These are phyloP conservation scores for Sequoia sempervirens DNA, from an alignment of 75 land plant genomes.

Conservation along the genomic window DNA sequence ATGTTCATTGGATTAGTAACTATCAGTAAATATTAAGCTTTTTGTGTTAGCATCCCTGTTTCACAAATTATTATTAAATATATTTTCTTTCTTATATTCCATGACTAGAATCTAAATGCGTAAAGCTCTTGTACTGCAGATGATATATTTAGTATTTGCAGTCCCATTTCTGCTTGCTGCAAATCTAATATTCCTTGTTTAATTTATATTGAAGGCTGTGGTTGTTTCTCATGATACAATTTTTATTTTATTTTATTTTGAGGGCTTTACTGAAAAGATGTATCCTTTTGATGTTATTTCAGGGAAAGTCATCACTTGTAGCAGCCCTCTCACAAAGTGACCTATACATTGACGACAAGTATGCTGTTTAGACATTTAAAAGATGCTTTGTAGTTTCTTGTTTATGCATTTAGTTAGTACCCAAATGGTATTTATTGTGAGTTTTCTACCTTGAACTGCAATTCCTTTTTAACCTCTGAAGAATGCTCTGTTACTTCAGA, in stretches of 20 bases:
- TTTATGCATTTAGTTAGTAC: not conserved
- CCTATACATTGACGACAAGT: conserved; percentile 83
- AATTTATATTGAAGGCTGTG: not conserved
- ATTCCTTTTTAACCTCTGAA: not conserved
- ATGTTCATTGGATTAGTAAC: not conserved
- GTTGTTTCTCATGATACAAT: not conserved
- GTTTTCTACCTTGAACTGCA: not conserved
- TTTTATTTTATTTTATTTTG: no score
- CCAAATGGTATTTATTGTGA: not conserved
- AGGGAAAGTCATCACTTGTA: conserved; percentile 96
- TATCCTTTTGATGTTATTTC: conserved; percentile 7
- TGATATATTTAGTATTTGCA: not conserved
- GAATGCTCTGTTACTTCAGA: conserved; percentile 27
- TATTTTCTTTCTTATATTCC: not conserved
- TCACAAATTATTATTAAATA: not conserved
- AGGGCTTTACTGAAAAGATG: not conserved
- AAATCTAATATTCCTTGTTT: not conserved
- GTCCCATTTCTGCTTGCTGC: not conserved
- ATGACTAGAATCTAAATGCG: not conserved
- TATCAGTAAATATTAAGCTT: not conserved
- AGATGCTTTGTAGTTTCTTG: not conserved
- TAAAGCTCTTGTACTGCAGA: not conserved
- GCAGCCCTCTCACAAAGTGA: conserved; percentile 74
- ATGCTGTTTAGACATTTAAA: not conserved
- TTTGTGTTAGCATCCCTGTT: not conserved